Conservation (phyloP, 2,329 filamentous ascomycete species). For the Endoconidiophora laricicola region DNA sequence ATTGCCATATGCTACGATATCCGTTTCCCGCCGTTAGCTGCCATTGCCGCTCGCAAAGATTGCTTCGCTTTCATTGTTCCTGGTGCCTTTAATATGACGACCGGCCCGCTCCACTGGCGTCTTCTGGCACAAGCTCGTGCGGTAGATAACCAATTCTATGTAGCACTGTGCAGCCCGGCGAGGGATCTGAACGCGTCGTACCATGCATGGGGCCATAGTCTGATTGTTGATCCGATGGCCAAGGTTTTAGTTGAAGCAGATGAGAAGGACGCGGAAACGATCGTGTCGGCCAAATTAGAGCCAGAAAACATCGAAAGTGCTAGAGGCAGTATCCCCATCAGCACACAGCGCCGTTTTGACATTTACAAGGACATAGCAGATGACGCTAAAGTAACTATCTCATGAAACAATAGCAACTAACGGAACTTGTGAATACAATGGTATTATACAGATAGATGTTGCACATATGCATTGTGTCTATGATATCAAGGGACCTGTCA, state of each 20-base stretch:
- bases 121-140: constrained; percentile 68
- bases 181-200: constrained; percentile 63
- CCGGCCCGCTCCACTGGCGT: constrained; percentile 81
- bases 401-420: background rate
- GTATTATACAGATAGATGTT: background rate
- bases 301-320: constrained; percentile 54
- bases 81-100: constrained; percentile 93
- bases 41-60: constrained; percentile 70
- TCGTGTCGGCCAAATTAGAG: constrained; percentile 56
- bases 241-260: constrained; percentile 63
- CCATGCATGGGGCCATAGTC: constrained; percentile 80
- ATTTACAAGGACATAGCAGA: constrained; percentile 69
- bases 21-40: constrained; percentile 86
- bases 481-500: too few relatives aligned
- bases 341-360: constrained; percentile 76
- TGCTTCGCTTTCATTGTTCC: constrained; percentile 83
- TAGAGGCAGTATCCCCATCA: constrained; percentile 69
- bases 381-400: constrained; percentile 10
- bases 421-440: background rate
- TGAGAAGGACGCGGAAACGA: constrained; percentile 47
- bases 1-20: constrained; percentile 96
- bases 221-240: constrained; percentile 79
- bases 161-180: constrained; percentile 82
- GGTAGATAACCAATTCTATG: constrained; percentile 87
- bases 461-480: background rate